Percentiles rank a stretch among this genome's conserved stretches.
phyloP scores from a whole-genome alignment of 1,139 yeast species.

The Ogataea hybrid region DNA sequence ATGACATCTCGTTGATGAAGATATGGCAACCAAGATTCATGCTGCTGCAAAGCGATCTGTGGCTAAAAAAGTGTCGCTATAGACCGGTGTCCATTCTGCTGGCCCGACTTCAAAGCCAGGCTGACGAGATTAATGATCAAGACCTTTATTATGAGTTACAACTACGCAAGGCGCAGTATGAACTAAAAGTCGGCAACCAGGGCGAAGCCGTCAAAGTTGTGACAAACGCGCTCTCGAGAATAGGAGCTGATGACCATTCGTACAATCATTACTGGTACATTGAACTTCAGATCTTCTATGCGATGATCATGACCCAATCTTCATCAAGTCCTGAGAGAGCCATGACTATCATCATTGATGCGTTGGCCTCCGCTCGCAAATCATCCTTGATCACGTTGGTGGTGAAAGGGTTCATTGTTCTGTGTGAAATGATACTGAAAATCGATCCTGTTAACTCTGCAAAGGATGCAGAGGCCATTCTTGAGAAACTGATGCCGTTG shows the following conservation, averaged over 20 bases:
- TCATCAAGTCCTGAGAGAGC: conserved; percentile 41
- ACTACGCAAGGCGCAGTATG: conserved; percentile 24
- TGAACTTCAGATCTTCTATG: conserved; percentile 44
- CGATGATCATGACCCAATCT: conserved; percentile 39
- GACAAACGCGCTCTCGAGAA: conserved; percentile 29
- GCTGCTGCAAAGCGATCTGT: conserved; percentile 38
- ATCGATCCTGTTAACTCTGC: conserved; percentile 29
- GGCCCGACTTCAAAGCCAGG: conserved; percentile 26
- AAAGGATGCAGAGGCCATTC: conserved; percentile 39
- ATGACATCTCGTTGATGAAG: conserved; percentile 38
- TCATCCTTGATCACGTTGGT: conserved; percentile 41
- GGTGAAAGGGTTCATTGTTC: conserved; percentile 40
- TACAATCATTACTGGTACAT: conserved; percentile 42
- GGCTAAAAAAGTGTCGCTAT: conserved; percentile 39
- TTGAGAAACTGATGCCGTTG: conserved; percentile 40
- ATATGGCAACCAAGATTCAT: conserved; percentile 39
- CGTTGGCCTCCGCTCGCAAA: conserved; percentile 40
- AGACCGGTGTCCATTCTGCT: conserved; percentile 32
- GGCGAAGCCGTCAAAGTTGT: conserved; percentile 39
- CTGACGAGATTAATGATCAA: conserved; percentile 25
- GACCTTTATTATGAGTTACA: conserved; percentile 31
- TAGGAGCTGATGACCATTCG: conserved; percentile 28
- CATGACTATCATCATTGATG: conserved; percentile 44
- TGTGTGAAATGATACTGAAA: conserved; percentile 39
- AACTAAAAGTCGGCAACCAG: conserved; percentile 29